Percentiles rank a stretch among this genome's conserved stretches.
phyloP scores from a whole-genome alignment of 2,329 filamentous ascomycete species.

The Coniochaeta pulveracea region DNA sequence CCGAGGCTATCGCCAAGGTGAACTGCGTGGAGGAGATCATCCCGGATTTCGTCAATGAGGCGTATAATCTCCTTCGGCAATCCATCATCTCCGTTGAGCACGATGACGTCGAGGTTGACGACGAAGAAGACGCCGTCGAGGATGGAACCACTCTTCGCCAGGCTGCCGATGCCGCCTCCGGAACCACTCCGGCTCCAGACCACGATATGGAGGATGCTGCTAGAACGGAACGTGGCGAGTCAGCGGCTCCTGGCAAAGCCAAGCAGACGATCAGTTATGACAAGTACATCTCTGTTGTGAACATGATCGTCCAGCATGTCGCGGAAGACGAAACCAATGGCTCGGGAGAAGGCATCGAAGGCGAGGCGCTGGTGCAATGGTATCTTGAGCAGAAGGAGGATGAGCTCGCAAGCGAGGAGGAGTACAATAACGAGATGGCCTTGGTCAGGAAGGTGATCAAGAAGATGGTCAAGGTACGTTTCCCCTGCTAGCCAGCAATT shows the following conservation, averaged over 20 bases:
- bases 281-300: slow-evolving; percentile 86
- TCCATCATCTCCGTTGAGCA: slow-evolving; percentile 97
- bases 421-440: slow-evolving; percentile 62
- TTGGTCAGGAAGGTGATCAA: slow-evolving; percentile 79
- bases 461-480: slow-evolving; percentile 84
- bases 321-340: slow-evolving; percentile 66
- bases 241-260: slow-evolving; percentile 20
- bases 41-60: slow-evolving; percentile 77
- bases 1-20: slow-evolving; percentile 95
- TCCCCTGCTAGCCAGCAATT: background rate
- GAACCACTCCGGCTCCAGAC: slow-evolving; percentile 37
- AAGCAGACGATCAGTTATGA: slow-evolving; percentile 92
- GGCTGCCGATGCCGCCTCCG: slow-evolving; percentile 37
- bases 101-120: slow-evolving; percentile 91
- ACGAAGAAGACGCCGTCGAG: slow-evolving; percentile 51
- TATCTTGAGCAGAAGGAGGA: slow-evolving; percentile 87
- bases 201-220: slow-evolving; percentile 26
- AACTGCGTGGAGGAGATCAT: slow-evolving; percentile 91
- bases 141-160: slow-evolving; percentile 34
- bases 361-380: slow-evolving; percentile 73
- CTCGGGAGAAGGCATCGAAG: slow-evolving; percentile 72
- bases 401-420: slow-evolving; percentile 70
- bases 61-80: slow-evolving; percentile 80
- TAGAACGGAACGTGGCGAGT: slow-evolving; percentile 7
- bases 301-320: slow-evolving; percentile 70